A percentile compares a stretch with the other conserved stretches of the same genome.
Evolutionary conservation across 2,329 filamentous ascomycete species (phyloP).

Genomic region (Trichocomaceae sp.): DNA sequence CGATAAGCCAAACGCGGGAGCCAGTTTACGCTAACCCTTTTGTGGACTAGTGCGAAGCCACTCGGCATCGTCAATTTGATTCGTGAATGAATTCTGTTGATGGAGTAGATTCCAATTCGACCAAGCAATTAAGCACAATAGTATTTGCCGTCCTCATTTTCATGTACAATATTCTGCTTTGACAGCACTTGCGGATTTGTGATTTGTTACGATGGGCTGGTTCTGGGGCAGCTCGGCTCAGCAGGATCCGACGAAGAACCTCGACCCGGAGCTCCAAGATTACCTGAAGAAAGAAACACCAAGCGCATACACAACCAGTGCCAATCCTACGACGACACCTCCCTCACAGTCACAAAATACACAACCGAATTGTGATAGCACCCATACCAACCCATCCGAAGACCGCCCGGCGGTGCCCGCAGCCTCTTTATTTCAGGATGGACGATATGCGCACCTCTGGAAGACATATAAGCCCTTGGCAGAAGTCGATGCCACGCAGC

Average conservation of each 20-base stretch:
- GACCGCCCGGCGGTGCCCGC: slow-evolving; percentile 23
- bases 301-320: slow-evolving; percentile 33
- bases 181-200: too few relatives aligned
- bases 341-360: slow-evolving; percentile 21
- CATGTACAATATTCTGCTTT: not conserved
- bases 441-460: slow-evolving; percentile 82
- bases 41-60: not conserved
- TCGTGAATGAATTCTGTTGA: not conserved
- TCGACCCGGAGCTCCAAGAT: slow-evolving; percentile 76
- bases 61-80: not conserved
- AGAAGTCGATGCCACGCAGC: slow-evolving; percentile 60
- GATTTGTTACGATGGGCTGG: slow-evolving; percentile 52
- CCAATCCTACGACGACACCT: slow-evolving; percentile 12
- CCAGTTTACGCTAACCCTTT: not conserved
- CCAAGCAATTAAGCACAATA: too few relatives aligned
- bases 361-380: slow-evolving; percentile 20
- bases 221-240: slow-evolving; percentile 49
- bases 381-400: slow-evolving; percentile 24
- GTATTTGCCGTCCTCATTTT: not conserved
- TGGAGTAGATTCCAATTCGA: too few relatives aligned
- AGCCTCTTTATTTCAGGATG: slow-evolving; percentile 60
- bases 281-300: slow-evolving; percentile 80
- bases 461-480: slow-evolving; percentile 74
- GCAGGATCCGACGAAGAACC: slow-evolving; percentile 55
- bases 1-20: not conserved